Base-by-base conservation (phyloP, 139 green algal species). In the Coelastrella sp. region DNA sequence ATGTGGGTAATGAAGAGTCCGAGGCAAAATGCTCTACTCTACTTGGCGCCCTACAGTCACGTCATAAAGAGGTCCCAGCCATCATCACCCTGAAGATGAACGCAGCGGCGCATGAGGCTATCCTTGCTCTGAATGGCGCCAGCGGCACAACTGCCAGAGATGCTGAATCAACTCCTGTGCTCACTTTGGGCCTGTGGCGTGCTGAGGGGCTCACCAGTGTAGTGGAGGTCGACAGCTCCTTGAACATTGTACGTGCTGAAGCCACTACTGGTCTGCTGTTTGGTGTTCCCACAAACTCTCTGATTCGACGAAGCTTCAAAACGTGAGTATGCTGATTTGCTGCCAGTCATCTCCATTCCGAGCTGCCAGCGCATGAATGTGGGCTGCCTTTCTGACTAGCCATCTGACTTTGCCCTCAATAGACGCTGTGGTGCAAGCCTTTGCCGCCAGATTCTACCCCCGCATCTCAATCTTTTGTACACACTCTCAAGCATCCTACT, bases 281-380 rank as follows among this genome's bases (percentile, higher is more conserved):
- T 84, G 76, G 76, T 17, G 59, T 60, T 11, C 6, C 9, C 13
- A 15, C 27, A 3, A 17, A 17, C 38, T 23, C n/a, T 13, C 37
- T 84, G 76, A 25, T 84, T 37, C 35, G 25, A 25, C 73, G 59
- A 57, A 84, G 76, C 59, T 74, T 74, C 57, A 84, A 43, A 30
- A 84, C 11, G 76, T 84, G 59, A 19, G 76, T 9, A 23, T 27
- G n/a, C n/a, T n/a, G n/a, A n/a, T 66, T 15, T 59, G 23, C 59
- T 9, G 59, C 17, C 23, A 32, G 59, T 21, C 23, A 27, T 27
- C 7, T n/a, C n/a, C n/a, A n/a, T n/a, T n/a, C n/a, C n/a, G n/a
- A n/a, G n/a, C n/a, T n/a, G n/a, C n/a, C n/a, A n/a, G 19, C 59
- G 21, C 23, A 9, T 35, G 64, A 41, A 45, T 74, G 64, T 34